phyloP scores from a whole-genome alignment of 768 basidiomycete genomes.

The Mycena crocata region DNA sequence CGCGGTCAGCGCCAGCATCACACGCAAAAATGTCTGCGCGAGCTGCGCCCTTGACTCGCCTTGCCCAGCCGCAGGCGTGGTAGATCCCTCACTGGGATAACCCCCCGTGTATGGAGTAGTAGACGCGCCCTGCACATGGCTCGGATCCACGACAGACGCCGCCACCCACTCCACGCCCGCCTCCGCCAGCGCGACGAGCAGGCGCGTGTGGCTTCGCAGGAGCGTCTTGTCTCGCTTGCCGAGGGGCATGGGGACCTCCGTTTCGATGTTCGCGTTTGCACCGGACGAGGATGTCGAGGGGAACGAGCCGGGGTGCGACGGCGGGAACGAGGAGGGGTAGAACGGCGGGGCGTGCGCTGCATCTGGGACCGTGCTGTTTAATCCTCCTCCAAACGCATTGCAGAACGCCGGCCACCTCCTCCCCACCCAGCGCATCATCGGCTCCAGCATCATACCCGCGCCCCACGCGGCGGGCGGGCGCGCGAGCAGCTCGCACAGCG shows the following conservation, averaged over 20 bases:
- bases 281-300: background rate
- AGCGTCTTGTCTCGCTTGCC: background rate
- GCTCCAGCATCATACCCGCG: constrained; percentile 81
- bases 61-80: background rate
- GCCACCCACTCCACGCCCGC: constrained; percentile 33
- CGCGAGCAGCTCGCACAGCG: constrained; percentile 82
- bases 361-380: too few species aligned
- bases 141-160: constrained; percentile 17
- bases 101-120: background rate
- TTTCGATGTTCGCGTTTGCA: constrained; percentile 51
- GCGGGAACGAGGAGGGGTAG: too few species aligned
- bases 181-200: constrained; percentile 26
- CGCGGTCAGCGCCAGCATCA: constrained; percentile 80
- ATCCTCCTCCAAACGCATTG: too few species aligned
- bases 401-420: too few species aligned
- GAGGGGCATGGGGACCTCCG: constrained; percentile 46
- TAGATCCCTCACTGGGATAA: too few species aligned
- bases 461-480: constrained; percentile 81
- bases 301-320: too few species aligned
- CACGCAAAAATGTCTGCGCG: constrained; percentile 76
- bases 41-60: constrained; percentile 41
- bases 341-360: too few species aligned
- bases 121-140: background rate
- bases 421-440: constrained; percentile 86
- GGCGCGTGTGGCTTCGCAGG: constrained; percentile 4